Evolutionary conservation across 2,329 filamentous ascomycete genomes (phyloP), one percentile per base, ranked within the genome.

Genomic region (Fonsecaea pedrosoi): DNA sequence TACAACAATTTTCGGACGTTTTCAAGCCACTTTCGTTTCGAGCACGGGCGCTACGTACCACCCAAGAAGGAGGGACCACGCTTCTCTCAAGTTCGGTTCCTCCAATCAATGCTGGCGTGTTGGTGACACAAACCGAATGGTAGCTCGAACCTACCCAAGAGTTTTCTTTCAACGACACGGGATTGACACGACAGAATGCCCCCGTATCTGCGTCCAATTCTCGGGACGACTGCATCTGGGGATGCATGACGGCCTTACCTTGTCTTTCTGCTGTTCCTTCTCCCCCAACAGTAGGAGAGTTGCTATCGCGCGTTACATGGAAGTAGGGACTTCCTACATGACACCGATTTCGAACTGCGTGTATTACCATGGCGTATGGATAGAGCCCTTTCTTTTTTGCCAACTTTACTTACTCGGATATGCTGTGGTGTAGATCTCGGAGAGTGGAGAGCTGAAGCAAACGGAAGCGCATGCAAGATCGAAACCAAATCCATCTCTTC

Each of bases 1-100:
- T 55, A 57, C 42, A 45, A 12, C 55, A 35, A 54, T 34, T 40
- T 60, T 67, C 55, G 60, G 65, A 60, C 53, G 38, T 57, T 55
- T 35, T 54, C 34, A 38, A 38, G 60, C 65, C 60, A 63, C 65
- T 55, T 56, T 38, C 38, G 13, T 21, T 50, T 34, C 34, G 30
- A 45, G 60, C 38, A 50, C 21, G 30, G 42, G 18, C 37, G 4
- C 25, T 53, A 53, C 58, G 30, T 37, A 65, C 32, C 30, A 38
- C 34, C 38, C 32, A 54, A n/a, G 48, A 40, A 21, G 2, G 25
- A n/a, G 50, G 34, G 42, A 32, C n/a, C 6, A 10, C 10, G 54
- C 30, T 32, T 45, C 30, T 21, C 40, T 34, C 21, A 58, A 53
- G 62, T 62, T 60, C 64, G 63, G 63, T 38, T 40, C 30, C 50